Evolutionary conservation across 148 eudicot species (phyloP).

Genomic region (Heliamphora exappendiculata): DNA sequence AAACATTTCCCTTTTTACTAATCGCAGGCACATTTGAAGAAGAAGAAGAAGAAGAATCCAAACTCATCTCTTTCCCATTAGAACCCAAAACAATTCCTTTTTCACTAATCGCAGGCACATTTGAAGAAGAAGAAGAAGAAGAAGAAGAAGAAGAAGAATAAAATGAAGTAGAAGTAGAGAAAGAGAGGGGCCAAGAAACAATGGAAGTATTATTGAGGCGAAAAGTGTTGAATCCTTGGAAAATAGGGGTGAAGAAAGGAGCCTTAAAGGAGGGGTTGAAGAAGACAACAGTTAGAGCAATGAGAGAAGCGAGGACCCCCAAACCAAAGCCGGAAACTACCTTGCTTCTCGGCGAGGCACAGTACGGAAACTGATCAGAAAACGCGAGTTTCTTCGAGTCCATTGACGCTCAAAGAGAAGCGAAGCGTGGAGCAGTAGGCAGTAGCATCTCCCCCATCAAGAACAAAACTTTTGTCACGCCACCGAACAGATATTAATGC

Average conservation of each 20-base stretch:
- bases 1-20: conserved; percentile 12
- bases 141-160: conserved; percentile 11
- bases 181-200: conserved; percentile 30
- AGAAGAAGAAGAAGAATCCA: too few species aligned
- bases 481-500: too few species aligned
- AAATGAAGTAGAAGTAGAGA: conserved; percentile 5
- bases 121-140: too few species aligned
- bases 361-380: conserved; percentile 27
- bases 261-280: conserved; percentile 24
- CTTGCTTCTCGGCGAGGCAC: conserved; percentile 25
- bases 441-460: too few species aligned
- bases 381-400: conserved; percentile 22
- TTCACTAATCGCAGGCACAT: conserved; percentile 2
- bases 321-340: conserved; percentile 52
- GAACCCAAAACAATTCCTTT: neutral
- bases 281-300: conserved; percentile 31
- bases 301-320: conserved; percentile 32
- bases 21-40: conserved; percentile 14
- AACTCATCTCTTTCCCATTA: conserved; percentile 12
- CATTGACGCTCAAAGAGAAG: conserved; percentile 13
- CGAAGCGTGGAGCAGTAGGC: too few species aligned
- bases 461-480: too few species aligned
- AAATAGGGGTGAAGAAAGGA: conserved; percentile 23
- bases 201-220: conserved; percentile 4
- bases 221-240: conserved; percentile 18